phyloP scores from a whole-genome alignment of 2,329 filamentous ascomycete species.

The Colletotrichum lupini region DNA sequence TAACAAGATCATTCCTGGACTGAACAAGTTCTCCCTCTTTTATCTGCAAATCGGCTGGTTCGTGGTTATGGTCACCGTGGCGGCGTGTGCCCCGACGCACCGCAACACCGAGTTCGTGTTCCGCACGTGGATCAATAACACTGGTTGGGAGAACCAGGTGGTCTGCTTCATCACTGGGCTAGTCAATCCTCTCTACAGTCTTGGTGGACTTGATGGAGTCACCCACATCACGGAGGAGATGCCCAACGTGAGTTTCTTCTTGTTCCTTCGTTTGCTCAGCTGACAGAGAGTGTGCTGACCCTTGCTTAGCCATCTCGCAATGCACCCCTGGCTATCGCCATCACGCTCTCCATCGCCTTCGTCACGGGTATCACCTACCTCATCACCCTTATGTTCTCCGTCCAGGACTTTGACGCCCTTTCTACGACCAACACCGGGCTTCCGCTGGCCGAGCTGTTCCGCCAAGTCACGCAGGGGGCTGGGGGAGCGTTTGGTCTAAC shows the following conservation, averaged over 20 bases:
- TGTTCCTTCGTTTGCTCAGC: background rate
- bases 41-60: conserved; percentile 61
- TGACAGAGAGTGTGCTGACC: background rate
- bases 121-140: conserved; percentile 62
- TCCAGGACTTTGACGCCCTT: conserved; percentile 58
- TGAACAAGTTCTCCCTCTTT: conserved; percentile 57
- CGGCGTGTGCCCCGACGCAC: conserved; percentile 56
- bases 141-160: conserved; percentile 60
- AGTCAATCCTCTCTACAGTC: conserved; percentile 58
- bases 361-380: conserved; percentile 60
- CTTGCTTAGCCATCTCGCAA: conserved; percentile 46
- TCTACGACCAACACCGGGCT: conserved; percentile 54
- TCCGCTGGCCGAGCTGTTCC: conserved; percentile 58
- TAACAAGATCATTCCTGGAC: conserved; percentile 53
- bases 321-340: conserved; percentile 50
- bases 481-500: conserved; percentile 54
- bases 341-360: conserved; percentile 62
- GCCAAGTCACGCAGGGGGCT: conserved; percentile 52
- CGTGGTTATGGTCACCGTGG: conserved; percentile 58
- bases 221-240: conserved; percentile 64
- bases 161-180: conserved; percentile 63
- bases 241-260: conserved; percentile 52
- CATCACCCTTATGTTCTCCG: conserved; percentile 62
- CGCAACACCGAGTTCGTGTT: conserved; percentile 61
- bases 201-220: conserved; percentile 59